Evolutionary conservation across 2,329 filamentous ascomycete genomes (phyloP).

Genomic region (Pyrenophora graminea): DNA sequence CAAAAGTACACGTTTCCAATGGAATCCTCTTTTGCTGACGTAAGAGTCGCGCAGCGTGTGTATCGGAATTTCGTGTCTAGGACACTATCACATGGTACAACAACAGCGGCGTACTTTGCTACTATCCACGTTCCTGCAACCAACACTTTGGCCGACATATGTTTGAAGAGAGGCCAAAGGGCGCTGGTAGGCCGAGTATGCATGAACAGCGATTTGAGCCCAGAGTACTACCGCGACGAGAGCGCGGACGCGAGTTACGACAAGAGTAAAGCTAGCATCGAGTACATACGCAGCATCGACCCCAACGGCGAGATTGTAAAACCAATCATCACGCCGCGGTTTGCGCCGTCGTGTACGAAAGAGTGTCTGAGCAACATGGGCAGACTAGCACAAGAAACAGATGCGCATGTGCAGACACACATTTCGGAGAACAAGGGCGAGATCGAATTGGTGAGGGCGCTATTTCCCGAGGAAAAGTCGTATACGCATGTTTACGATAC

Average conservation of each 20-base stretch:
- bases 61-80: constrained; percentile 79
- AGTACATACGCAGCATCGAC: constrained; percentile 69
- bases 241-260: constrained; percentile 65
- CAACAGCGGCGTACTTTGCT: constrained; percentile 91
- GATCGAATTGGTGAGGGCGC: constrained; percentile 70
- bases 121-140: constrained; percentile 85
- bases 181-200: constrained; percentile 93
- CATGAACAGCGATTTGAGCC: constrained; percentile 78
- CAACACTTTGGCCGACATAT: constrained; percentile 87
- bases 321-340: constrained; percentile 77
- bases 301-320: constrained; percentile 66
- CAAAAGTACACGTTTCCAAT: constrained; percentile 94
- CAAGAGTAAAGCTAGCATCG: constrained; percentile 48
- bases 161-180: constrained; percentile 77
- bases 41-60: constrained; percentile 66
- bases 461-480: constrained; percentile 64
- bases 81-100: constrained; percentile 88
- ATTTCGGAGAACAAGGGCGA: constrained; percentile 82
- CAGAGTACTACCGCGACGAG: constrained; percentile 78
- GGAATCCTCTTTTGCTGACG: constrained; percentile 72
- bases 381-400: constrained; percentile 63
- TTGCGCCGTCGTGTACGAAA: constrained; percentile 60
- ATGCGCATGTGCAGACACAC: constrained; percentile 82
- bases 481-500: constrained; percentile 83
- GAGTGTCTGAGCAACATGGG: constrained; percentile 67